Base-by-base conservation (phyloP, 495 filamentous ascomycete species). In the Tuber aestivum region DNA sequence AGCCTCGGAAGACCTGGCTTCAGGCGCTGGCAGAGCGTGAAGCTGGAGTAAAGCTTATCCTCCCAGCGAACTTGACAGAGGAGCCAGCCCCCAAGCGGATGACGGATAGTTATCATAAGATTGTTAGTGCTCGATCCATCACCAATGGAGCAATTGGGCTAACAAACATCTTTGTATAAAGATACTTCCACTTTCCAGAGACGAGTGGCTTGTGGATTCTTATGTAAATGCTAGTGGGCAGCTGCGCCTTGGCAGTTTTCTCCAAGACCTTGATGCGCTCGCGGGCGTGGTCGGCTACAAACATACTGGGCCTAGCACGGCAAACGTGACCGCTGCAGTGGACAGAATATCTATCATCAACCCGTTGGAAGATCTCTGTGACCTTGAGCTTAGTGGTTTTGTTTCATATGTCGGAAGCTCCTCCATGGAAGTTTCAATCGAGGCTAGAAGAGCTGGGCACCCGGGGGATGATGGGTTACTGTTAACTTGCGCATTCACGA, bases 251-350 rank as follows among this genome's bases (percentile, higher is more conserved):
- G 92, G 92, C 0, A 89, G 91, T 0, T 83, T 94, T 23, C 87
- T 95, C 75, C 94, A 94, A 90, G 92, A 95, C 75, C 87, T 96
- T 12, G 93, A 95, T 84, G 93, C 93, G 2, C 82, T 95, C 14
- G 91, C 93, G 1, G 93, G 93, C 27, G 87, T 95, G 23, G 88
- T 96, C 73, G 92, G 92, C 37, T 93, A 94, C 81, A 92, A 92
- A 70, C 93, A 95, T 81, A 94, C 93, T 0, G 93, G 93, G 5
- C 91, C 92, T 40, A 85, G 84, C 4, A 92, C 93, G 4, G 92
- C 91, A 4, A 94, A 90, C 8, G 93, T 96, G 41, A 96, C 93
- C 4, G 93, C 93, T 5, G 91, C 92, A 3, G 90, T 92, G 37
- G 92, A 96, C 82, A 84, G 93, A 27, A 95, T 95, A 81, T 92